Evolutionary conservation across 768 basidiomycete genomes (phyloP).

Genomic region (Boletellus ananas): DNA sequence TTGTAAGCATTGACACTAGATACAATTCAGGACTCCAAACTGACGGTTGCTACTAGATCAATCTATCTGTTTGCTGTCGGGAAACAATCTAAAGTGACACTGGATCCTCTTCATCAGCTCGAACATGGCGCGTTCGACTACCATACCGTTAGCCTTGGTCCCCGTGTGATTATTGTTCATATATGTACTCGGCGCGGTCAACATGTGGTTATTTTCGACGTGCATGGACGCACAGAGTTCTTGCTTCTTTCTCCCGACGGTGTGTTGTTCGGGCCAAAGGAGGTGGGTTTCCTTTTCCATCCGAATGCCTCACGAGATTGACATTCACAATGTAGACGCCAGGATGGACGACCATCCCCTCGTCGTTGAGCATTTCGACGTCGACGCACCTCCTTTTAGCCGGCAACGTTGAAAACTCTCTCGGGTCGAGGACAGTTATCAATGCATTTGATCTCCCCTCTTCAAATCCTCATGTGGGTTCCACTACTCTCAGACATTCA

Average conservation of each 20-base stretch:
- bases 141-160: slow-evolving; percentile 7
- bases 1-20: background rate
- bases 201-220: slow-evolving; percentile 11
- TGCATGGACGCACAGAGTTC: slow-evolving; percentile 6
- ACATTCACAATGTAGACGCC: background rate
- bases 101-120: slow-evolving; percentile 15
- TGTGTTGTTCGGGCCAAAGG: background rate
- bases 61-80: background rate
- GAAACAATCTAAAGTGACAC: background rate
- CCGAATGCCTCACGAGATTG: too few relatives aligned
- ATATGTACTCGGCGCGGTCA: background rate
- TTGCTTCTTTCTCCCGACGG: background rate
- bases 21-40: too few relatives aligned
- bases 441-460: slow-evolving; percentile 10
- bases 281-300: background rate
- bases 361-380: slow-evolving; percentile 12
- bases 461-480: background rate
- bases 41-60: background rate
- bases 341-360: background rate
- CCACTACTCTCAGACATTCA: slow-evolving; percentile 2
- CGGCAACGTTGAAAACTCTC: background rate
- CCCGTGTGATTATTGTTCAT: slow-evolving; percentile 8
- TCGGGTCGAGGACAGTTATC: slow-evolving; percentile 6
- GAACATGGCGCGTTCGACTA: background rate
- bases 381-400: slow-evolving; percentile 19